phyloP scores from a whole-genome alignment of 1,284 basidiomycete species.

The Cryptococcus hybrid region DNA sequence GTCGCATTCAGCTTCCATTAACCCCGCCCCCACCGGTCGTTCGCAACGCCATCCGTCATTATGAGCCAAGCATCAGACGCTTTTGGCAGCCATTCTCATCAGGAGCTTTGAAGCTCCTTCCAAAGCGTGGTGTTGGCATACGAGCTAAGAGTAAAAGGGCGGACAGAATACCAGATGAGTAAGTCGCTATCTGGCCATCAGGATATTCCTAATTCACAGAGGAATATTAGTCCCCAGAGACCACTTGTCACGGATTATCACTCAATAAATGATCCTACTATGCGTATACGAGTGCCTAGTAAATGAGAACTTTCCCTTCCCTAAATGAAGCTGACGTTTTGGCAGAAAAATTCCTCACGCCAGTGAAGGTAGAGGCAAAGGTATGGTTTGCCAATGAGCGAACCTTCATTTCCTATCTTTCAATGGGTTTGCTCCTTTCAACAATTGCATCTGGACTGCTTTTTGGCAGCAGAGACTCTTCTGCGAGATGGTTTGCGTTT shows the following conservation, averaged over 20 bases:
- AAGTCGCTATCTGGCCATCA: slow-evolving; percentile 9
- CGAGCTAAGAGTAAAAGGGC: slow-evolving; percentile 39
- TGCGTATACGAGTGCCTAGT: slow-evolving; percentile 41
- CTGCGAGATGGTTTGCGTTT: slow-evolving; percentile 78
- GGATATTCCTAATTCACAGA: background rate
- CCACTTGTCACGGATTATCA: slow-evolving; percentile 45
- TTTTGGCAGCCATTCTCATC: slow-evolving; percentile 46
- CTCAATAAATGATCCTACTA: slow-evolving; percentile 42
- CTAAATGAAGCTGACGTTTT: background rate
- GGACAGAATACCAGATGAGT: slow-evolving; percentile 46
- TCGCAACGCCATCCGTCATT: too few relatives aligned
- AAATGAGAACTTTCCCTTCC: slow-evolving; percentile 15
- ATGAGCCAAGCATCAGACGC: too few relatives aligned
- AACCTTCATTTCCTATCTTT: slow-evolving; percentile 91
- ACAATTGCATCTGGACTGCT: slow-evolving; percentile 77
- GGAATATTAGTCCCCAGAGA: slow-evolving; percentile 17
- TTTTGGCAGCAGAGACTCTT: slow-evolving; percentile 57
- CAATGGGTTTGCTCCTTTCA: slow-evolving; percentile 78
- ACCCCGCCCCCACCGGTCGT: too few relatives aligned
- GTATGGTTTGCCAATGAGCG: slow-evolving; percentile 99
- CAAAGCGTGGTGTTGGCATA: slow-evolving; percentile 30
- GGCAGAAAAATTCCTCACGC: slow-evolving; percentile 75
- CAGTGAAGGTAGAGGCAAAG: slow-evolving; percentile 91
- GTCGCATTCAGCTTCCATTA: too few relatives aligned
- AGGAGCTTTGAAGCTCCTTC: slow-evolving; percentile 40